Evolutionary conservation across 2,329 filamentous ascomycete genomes (phyloP), one percentile per base, ranked within the genome.

Genomic region (Verticillium nonalfalfae): DNA sequence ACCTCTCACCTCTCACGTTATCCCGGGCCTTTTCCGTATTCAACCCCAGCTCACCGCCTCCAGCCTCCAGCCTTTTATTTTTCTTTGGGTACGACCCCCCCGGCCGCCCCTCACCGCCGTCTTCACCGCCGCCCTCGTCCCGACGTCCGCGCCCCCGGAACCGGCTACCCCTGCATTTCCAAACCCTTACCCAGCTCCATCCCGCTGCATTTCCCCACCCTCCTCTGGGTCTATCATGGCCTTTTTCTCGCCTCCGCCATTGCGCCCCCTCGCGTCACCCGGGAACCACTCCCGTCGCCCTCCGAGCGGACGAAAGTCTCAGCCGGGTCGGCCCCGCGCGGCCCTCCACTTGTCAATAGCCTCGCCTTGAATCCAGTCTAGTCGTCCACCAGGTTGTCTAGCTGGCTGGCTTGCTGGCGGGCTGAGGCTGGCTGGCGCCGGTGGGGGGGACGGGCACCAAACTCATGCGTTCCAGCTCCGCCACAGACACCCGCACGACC

Each of bases 121-220:
- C 58, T 52, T 59, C 58, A 59, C 58, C 58, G 58, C 58, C 45
- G 31, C 26, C 61, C 52, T 38, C 15, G 54, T 58, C 59, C 59
- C 63, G 40, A 39, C 57, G 59, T 59, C 58, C n/a, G 57, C 62
- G 59, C 57, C 59, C 61, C 59, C 59, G 45, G 61, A 40, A 63
- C 15, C 26, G 26, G 40, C 33, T 39, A 15, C 40, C 40, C 40
- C n/a, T 50, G 40, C 40, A 50, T 50, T 13, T 26, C 26, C n/a
- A 40, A 50, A 50, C 40, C 40, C 40, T 50, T 50, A 50, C 40
- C 40, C 40, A 50, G 40, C 40, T 26, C 40, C 40, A 50, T 50
- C 40, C 40, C 18, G 5, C 9, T n/a, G 40, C 40, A 50, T 50
- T 9, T 9, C n/a, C 39, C 36, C 36, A 39, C 5, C 39, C 6